Evolutionary conservation across 2,329 filamentous ascomycete genomes (phyloP).

Genomic region (Triangularia setosa): DNA sequence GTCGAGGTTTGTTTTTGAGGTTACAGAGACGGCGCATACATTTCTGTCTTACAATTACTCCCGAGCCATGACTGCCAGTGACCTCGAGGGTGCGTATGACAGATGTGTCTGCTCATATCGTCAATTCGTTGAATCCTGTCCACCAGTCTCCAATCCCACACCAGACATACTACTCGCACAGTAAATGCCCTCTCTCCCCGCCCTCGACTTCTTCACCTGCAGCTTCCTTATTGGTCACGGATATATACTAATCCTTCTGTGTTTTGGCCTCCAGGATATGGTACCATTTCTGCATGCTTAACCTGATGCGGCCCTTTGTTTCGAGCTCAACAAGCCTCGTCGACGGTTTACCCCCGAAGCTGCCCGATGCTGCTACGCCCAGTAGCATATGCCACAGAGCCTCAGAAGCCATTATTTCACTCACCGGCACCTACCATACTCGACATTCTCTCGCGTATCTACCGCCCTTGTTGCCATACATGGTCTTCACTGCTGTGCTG

Average conservation of each 20-base stretch:
- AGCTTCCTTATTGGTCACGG: neutral
- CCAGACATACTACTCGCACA: slow-evolving; percentile 23
- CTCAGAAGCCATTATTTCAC: slow-evolving; percentile 23
- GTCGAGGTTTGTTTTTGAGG: slow-evolving; percentile 21
- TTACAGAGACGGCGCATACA: slow-evolving; percentile 24
- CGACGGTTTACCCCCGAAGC: slow-evolving; percentile 9
- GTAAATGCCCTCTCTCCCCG: slow-evolving; percentile 10
- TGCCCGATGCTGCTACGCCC: slow-evolving; percentile 15
- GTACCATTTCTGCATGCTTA: slow-evolving; percentile 26
- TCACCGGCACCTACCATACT: slow-evolving; percentile 22
- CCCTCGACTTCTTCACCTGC: neutral
- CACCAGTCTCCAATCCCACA: neutral
- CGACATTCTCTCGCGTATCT: slow-evolving; percentile 16
- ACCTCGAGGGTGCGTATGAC: slow-evolving; percentile 23
- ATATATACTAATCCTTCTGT: neutral
- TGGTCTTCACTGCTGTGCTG: slow-evolving; percentile 23
- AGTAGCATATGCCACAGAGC: slow-evolving; percentile 17
- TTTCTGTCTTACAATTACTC: slow-evolving; percentile 25
- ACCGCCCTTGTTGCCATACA: slow-evolving; percentile 21
- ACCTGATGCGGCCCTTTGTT: slow-evolving; percentile 23
- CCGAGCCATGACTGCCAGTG: slow-evolving; percentile 22
- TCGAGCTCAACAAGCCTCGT: slow-evolving; percentile 15
- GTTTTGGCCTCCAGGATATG: slow-evolving; percentile 19
- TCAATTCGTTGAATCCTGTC: slow-evolving; percentile 7
- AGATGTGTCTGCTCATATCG: slow-evolving; percentile 19